A percentile compares a stretch with the other conserved stretches of the same genome.
These are phyloP conservation scores for Lachnellula willkommii DNA, from an alignment of 2,329 filamentous ascomycete species.

Conservation along the genomic window DNA sequence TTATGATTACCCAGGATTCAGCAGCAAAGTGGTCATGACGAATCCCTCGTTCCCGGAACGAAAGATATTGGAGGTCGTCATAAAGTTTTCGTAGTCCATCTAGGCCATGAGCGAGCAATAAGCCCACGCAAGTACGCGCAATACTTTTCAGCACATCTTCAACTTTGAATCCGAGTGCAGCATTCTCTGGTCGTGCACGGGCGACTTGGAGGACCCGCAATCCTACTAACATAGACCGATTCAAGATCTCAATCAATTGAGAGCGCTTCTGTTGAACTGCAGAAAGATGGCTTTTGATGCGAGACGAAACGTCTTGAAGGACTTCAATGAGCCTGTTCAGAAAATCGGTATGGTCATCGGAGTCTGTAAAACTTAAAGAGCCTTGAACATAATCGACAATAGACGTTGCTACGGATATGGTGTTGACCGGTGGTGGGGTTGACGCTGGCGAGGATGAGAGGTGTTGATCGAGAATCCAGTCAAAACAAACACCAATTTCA, in stretches of 20 bases:
- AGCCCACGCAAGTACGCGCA: conserved; percentile 35
- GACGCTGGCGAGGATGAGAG: background rate
- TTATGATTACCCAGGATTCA: conserved; percentile 55
- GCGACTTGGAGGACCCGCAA: conserved; percentile 41
- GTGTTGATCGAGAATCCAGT: conserved; percentile 48
- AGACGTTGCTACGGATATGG: conserved; percentile 14
- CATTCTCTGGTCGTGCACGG: conserved; percentile 9
- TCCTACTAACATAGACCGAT: conserved; percentile 32
- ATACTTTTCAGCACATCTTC: conserved; percentile 46
- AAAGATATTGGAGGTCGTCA: conserved; percentile 40
- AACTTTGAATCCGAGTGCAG: conserved; percentile 32
- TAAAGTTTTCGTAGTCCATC: conserved; percentile 43
- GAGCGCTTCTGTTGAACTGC: background rate
- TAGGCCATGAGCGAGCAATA: conserved; percentile 41
- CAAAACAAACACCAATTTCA: conserved; percentile 56
- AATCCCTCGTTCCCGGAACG: conserved; percentile 48
- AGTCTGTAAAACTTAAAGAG: conserved; percentile 16
- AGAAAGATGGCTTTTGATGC: background rate
- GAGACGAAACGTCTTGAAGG: conserved; percentile 24
- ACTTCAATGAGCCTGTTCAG: conserved; percentile 27
- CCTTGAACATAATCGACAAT: conserved; percentile 29
- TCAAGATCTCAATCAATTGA: conserved; percentile 16
- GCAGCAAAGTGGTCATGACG: conserved; percentile 39
- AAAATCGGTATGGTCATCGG: conserved; percentile 17
- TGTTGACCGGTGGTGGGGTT: conserved; percentile 6